Percentiles rank a stretch among this genome's conserved stretches.
Conservation (phyloP, 495 filamentous ascomycete genomes). For the Talaromyces ruber region DNA sequence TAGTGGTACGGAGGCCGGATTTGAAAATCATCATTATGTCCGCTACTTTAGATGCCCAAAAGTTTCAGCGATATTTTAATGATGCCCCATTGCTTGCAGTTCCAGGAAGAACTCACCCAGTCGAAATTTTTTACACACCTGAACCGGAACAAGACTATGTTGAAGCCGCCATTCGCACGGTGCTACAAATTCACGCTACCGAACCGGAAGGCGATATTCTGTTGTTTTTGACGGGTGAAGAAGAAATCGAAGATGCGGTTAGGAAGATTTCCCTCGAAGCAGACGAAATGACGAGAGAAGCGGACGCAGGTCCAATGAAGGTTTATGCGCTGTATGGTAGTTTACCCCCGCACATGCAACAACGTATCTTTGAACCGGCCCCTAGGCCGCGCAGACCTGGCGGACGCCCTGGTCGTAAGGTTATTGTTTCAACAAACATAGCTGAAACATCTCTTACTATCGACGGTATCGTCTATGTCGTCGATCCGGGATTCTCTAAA, state of each 20-base stretch:
- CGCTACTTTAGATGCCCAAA: constrained; percentile 91
- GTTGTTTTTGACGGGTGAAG: constrained; percentile 94
- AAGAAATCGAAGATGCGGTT: constrained; percentile 96
- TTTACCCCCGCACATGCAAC: constrained; percentile 84
- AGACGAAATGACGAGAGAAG: constrained; percentile 84
- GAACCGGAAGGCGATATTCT: constrained; percentile 93
- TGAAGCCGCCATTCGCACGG: constrained; percentile 87
- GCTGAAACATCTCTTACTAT: constrained; percentile 97
- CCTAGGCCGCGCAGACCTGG: constrained; percentile 63
- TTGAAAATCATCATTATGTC: constrained; percentile 99
- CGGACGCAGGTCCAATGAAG: constrained; percentile 79
- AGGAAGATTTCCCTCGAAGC: constrained; percentile 84
- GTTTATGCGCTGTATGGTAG: constrained; percentile 94
- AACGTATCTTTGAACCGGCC: constrained; percentile 87
- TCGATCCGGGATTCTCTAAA: constrained; percentile 98
- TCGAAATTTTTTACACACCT: constrained; percentile 97
- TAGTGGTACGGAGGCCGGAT: constrained; percentile 69
- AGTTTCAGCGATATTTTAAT: constrained; percentile 98
- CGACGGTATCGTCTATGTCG: constrained; percentile 97
- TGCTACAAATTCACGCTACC: constrained; percentile 89
- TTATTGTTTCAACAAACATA: constrained; percentile 94
- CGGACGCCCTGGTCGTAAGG: constrained; percentile 85
- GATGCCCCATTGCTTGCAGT: constrained; percentile 89
- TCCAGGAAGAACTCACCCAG: constrained; percentile 89
- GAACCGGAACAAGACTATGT: constrained; percentile 96